These are phyloP conservation scores for Colletotrichum cordylinicola DNA, from an alignment of 2,329 filamentous ascomycete genomes.

Conservation along the genomic window DNA sequence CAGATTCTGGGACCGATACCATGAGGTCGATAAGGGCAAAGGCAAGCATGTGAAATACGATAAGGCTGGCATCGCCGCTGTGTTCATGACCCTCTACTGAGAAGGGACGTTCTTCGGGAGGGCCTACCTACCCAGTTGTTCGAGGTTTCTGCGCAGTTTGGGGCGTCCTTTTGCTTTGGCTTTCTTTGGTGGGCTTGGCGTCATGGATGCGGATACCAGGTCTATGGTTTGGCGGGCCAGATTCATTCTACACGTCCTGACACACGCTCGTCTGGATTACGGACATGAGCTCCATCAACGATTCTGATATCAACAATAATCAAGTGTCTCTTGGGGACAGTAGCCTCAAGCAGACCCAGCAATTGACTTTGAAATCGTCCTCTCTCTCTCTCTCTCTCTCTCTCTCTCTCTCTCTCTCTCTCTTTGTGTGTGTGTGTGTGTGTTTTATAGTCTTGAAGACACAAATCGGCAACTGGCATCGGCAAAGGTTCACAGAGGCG, in stretches of 20 bases:
- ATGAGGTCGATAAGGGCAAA: conserved; percentile 96
- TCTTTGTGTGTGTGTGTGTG: too few species aligned
- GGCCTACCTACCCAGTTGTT: neutral
- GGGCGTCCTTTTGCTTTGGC: neutral
- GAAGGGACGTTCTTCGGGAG: neutral
- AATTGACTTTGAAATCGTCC: neutral
- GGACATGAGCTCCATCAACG: neutral
- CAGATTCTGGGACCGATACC: conserved; percentile 95
- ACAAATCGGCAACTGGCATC: neutral
- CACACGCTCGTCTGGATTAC: neutral
- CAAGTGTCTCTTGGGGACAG: neutral
- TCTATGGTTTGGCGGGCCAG: neutral
- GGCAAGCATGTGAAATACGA: conserved; percentile 99
- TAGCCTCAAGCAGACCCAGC: neutral
- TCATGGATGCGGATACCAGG: neutral
- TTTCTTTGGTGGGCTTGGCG: neutral
- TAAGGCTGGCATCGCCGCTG: conserved; percentile 77
- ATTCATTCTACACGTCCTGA: neutral
- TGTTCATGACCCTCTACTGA: conserved; percentile 61
- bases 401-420: too few species aligned
- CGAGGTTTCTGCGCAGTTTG: neutral
- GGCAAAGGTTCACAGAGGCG: neutral
- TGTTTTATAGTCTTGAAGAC: neutral
- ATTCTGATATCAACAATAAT: neutral
- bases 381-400: too few species aligned